phyloP scores from a whole-genome alignment of 2,329 filamentous ascomycete genomes.

The Pseudogymnoascus sp. region DNA sequence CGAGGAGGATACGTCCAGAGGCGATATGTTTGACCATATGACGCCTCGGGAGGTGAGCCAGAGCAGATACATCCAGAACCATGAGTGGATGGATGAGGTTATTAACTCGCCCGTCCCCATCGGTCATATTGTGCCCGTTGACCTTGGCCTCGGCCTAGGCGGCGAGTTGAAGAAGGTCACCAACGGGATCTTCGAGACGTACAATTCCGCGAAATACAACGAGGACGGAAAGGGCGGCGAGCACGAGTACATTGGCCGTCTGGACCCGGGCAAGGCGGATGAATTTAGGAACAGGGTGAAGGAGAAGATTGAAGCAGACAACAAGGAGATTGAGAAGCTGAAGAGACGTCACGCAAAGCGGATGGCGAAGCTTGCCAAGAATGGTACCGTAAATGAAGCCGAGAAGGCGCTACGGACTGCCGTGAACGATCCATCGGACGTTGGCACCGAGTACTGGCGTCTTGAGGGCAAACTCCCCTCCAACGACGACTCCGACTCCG shows the following conservation, averaged over 20 bases:
- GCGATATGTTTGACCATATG: constrained; percentile 83
- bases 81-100: constrained; percentile 99
- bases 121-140: constrained; percentile 75
- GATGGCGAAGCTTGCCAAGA: constrained; percentile 66
- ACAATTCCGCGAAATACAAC: constrained; percentile 14
- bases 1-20: constrained; percentile 79
- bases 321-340: constrained; percentile 78
- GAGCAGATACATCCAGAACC: constrained; percentile 84
- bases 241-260: constrained; percentile 55
- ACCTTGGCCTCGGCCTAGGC: constrained; percentile 77
- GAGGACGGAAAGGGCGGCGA: constrained; percentile 37
- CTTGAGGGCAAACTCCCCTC: constrained; percentile 46
- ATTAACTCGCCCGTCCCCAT: constrained; percentile 84
- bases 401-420: constrained; percentile 69
- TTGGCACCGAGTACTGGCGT: constrained; percentile 54
- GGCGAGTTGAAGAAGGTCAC: constrained; percentile 78
- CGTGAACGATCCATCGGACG: constrained; percentile 46
- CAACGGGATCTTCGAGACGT: constrained; percentile 67
- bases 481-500: constrained; percentile 43
- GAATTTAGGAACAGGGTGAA: constrained; percentile 76
- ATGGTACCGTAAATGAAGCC: constrained; percentile 61
- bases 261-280: constrained; percentile 70
- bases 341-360: constrained; percentile 70
- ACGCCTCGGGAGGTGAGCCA: constrained; percentile 85
- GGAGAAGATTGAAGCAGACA: constrained; percentile 64